Evolutionary conservation across 1,284 basidiomycete species (phyloP), one percentile per base, ranked within the genome.

Genomic region (Phenoliferia sp.): DNA sequence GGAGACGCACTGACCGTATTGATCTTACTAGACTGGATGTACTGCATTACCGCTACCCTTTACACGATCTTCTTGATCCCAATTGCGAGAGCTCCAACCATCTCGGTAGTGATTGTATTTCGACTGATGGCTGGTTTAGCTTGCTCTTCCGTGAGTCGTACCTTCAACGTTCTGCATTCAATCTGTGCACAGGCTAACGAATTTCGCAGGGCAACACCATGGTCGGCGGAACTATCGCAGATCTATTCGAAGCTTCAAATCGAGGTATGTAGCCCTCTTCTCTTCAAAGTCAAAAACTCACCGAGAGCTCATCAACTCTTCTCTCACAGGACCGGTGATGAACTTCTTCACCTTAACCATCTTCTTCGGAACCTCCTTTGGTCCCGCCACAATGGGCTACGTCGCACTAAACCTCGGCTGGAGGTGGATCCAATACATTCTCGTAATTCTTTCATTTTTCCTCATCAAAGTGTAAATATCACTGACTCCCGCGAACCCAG

Each of bases 101-200:
- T 89, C 39, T 79, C 83, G 64, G 87, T 86, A 0, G 79, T 90
- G 2, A 80, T 89, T 12, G 78, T 87, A 56, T 86, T 84, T 0
- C 84, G 89, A 7, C 89, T 89, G 77, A 76, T 90, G 16, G 81
- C 81, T 34, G 88, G 88, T 3, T 84, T 89, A 75, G 89, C 88
- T 72, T 88, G 84, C 2, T 85, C 85, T 0, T 87, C 39, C 12
- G 39, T 44, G 22, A 12, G 39, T n/a, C n/a, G n/a, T n/a, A n/a
- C n/a, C n/a, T n/a, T n/a, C n/a, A n/a, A n/a, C n/a, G n/a, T n/a
- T n/a, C n/a, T n/a, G n/a, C n/a, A n/a, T n/a, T n/a, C n/a, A n/a
- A n/a, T n/a, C n/a, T n/a, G n/a, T n/a, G n/a, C n/a, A n/a, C n/a
- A n/a, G n/a, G n/a, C n/a, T n/a, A n/a, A n/a, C n/a, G n/a, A n/a